A percentile compares a stretch with the other conserved stretches of the same genome.
Conservation (phyloP, 73 alveolate genomes). For the Symbiodinium pilosum region DNA sequence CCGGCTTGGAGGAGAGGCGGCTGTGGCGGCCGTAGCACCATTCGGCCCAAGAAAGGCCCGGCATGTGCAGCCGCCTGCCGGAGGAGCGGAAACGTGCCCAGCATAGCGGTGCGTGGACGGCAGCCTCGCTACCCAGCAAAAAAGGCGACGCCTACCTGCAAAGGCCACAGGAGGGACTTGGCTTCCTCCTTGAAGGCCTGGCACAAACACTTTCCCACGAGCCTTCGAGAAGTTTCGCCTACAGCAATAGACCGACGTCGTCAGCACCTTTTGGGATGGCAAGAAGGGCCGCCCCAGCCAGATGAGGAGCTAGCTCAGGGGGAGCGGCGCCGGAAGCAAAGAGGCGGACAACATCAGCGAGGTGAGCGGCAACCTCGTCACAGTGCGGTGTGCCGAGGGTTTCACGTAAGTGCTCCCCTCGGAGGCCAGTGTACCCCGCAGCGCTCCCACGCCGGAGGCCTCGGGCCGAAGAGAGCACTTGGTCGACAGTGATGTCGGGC, state of each 20-base stretch:
- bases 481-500: not conserved
- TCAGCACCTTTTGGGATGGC: slow-evolving; percentile 14
- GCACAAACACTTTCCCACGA: slow-evolving; percentile 6
- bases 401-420: slow-evolving; percentile 44
- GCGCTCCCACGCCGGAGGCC: slow-evolving; percentile 30
- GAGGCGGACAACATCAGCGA: slow-evolving; percentile 30
- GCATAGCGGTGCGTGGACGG: slow-evolving; percentile 31
- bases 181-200: slow-evolving; percentile 30
- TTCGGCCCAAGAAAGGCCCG: slow-evolving; percentile 32
- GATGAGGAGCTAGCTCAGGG: slow-evolving; percentile 42
- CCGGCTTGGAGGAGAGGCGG: not conserved
- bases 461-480: not conserved
- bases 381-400: not conserved
- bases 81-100: slow-evolving; percentile 16
- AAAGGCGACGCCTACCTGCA: slow-evolving; percentile 40
- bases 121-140: slow-evolving; percentile 3
- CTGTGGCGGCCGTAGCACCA: slow-evolving; percentile 15
- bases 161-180: not conserved
- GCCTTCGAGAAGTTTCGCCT: slow-evolving; percentile 39
- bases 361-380: slow-evolving; percentile 9
- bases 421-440: slow-evolving; percentile 31
- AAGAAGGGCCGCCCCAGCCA: slow-evolving; percentile 32
- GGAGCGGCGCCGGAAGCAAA: slow-evolving; percentile 22
- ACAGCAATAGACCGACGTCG: slow-evolving; percentile 21
- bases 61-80: slow-evolving; percentile 17